phyloP scores from a whole-genome alignment of 2,329 filamentous ascomycete species.

The Epichloe baconii region DNA sequence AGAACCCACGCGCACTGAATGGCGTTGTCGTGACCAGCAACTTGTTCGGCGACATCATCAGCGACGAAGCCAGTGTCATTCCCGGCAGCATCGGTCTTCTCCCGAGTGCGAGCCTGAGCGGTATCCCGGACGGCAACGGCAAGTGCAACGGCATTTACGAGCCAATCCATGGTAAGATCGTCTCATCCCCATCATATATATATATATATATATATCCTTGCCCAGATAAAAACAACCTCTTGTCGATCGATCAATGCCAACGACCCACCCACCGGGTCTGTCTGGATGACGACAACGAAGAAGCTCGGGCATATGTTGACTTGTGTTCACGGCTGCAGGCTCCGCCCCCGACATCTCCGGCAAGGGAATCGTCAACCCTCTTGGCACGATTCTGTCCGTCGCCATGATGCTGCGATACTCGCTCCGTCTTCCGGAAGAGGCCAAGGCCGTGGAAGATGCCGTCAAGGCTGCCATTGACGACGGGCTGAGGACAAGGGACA shows the following conservation, averaged over 20 bases:
- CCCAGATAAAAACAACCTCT: not conserved
- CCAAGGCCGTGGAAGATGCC: too few relatives aligned
- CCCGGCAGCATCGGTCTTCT: constrained; percentile 31
- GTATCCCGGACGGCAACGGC: constrained; percentile 20
- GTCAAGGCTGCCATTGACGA: too few relatives aligned
- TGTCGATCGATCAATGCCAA: too few relatives aligned
- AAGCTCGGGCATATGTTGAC: not conserved
- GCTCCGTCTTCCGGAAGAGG: too few relatives aligned
- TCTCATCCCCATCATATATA: too few relatives aligned
- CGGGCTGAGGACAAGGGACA: too few relatives aligned
- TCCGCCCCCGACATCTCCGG: constrained; percentile 62
- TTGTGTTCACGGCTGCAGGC: constrained; percentile 7
- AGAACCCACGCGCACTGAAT: constrained; percentile 78
- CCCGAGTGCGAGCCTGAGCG: constrained; percentile 31
- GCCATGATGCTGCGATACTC: too few relatives aligned
- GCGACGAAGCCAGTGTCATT: constrained; percentile 70
- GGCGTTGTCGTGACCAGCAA: constrained; percentile 89
- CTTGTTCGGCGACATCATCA: constrained; percentile 84
- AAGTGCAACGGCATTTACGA: constrained; percentile 60
- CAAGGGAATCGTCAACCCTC: constrained; percentile 50
- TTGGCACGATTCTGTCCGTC: constrained; percentile 73
- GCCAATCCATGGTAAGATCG: constrained; percentile 49
- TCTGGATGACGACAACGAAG: not conserved
- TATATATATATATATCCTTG: not conserved
- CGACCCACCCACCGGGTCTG: too few relatives aligned